phyloP scores from a whole-genome alignment of 345 rosid species.

The Salix suchowensis region DNA sequence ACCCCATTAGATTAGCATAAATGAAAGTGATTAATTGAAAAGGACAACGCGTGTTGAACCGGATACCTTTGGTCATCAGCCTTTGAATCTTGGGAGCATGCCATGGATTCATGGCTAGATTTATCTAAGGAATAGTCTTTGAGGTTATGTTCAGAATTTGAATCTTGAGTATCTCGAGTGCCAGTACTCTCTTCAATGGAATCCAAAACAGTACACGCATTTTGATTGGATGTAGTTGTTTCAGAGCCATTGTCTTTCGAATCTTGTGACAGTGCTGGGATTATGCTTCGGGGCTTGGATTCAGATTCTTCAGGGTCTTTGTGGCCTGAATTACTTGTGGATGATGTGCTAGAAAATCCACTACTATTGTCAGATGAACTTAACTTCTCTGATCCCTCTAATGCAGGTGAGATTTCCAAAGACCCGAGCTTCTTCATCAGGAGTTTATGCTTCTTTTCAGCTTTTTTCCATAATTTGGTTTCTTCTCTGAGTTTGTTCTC shows the following conservation, averaged over 20 bases:
- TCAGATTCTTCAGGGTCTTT: slow-evolving; percentile 32
- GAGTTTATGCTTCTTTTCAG: slow-evolving; percentile 58
- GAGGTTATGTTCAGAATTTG: background rate
- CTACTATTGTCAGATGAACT: slow-evolving; percentile 30
- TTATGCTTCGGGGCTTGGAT: slow-evolving; percentile 22
- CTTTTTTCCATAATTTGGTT: slow-evolving; percentile 54
- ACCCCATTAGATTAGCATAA: background rate
- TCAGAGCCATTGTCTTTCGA: slow-evolving; percentile 9
- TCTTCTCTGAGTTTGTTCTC: slow-evolving; percentile 64
- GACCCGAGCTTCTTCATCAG: slow-evolving; percentile 58
- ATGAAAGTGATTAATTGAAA: background rate
- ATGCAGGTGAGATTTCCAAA: slow-evolving; percentile 30
- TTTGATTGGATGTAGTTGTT: slow-evolving; percentile 14
- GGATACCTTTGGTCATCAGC: slow-evolving; percentile 21
- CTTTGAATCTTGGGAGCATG: slow-evolving; percentile 19
- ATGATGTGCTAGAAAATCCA: slow-evolving; percentile 38
- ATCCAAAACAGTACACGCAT: slow-evolving; percentile 1
- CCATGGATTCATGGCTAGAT: slow-evolving; percentile 1
- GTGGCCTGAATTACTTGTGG: slow-evolving; percentile 29
- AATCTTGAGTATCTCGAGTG: slow-evolving; percentile 7
- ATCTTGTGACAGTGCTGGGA: slow-evolving; percentile 7
- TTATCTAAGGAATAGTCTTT: slow-evolving; percentile 17
- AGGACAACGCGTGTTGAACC: background rate
- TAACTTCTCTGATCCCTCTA: slow-evolving; percentile 35
- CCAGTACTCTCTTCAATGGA: slow-evolving; percentile 19